Base-by-base conservation (phyloP, 2,329 filamentous ascomycete species). In the Trichoderma atrobrunneum region DNA sequence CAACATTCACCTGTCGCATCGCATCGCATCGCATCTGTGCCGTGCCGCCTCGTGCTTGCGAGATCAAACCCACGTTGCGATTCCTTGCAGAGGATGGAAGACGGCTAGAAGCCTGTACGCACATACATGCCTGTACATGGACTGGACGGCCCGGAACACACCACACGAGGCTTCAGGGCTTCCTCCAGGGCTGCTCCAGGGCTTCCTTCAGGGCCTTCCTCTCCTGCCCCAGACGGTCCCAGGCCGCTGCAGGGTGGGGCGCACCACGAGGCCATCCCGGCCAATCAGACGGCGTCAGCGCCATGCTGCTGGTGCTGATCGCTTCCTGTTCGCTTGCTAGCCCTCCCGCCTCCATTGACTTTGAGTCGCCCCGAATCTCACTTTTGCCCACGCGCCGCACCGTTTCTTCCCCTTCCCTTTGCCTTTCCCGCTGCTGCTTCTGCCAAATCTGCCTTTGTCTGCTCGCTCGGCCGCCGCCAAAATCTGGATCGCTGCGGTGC, bases 271-370 rank as follows among this genome's bases (percentile, higher is more conserved):
- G 43, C 57, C 57, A 3, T 21, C 48, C 5, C 8, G 61, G 32
- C 70, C 70, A 72, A 72, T 72, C 70, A 72, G 56, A 28, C 3
- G 56, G 18, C 30, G 56, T 39, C 63, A 68, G 70, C 70, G 63
- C 70, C 70, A 72, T 72, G 70, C 61, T 65, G 60, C 54, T 66
- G 30, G 30, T 34, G 61, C 59, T 63, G 70, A 71, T 71, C 70
- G 70, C 70, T 71, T 71, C 62, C 62, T 51, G 32, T 71, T 71
- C 69, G 69, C 61, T 32, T 64, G 30, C 51, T 66, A 66, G 62
- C 36, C 70, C 67, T 70, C 57, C 67, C 67, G 67, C 67, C 36
- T 54, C 39, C 66, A 43, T 60, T 60, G 66, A 60, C 66, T 51
- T 51, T 34, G 28, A n/a, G 28, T 61, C 59, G 59, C 24, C 62